Conservation (phyloP, 495 filamentous ascomycete species). For the Penicillium pulvis region DNA sequence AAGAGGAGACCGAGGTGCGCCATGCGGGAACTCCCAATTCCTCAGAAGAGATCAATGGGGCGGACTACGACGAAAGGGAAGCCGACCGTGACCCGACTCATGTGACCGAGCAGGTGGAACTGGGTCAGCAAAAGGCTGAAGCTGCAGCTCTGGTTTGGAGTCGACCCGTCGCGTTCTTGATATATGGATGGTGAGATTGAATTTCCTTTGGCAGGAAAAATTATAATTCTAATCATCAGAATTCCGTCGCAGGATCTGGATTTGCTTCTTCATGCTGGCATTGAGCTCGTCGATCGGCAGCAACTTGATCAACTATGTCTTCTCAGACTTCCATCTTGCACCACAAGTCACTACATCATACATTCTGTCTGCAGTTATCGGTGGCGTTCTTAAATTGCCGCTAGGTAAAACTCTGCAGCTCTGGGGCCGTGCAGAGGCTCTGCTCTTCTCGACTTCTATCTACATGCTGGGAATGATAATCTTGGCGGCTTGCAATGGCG, state of each 20-base stretch:
- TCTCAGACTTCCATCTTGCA: slow-evolving; percentile 35
- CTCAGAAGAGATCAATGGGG: slow-evolving; percentile 14
- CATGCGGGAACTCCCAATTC: background rate
- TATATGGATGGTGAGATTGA: slow-evolving; percentile 42
- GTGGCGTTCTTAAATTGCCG: slow-evolving; percentile 66
- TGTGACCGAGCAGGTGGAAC: slow-evolving; percentile 29
- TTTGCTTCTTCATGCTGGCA: slow-evolving; percentile 47
- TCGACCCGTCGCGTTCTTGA: slow-evolving; percentile 29
- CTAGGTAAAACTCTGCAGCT: slow-evolving; percentile 69
- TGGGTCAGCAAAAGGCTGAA: slow-evolving; percentile 46
- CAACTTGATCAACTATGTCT: slow-evolving; percentile 42
- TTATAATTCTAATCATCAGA: background rate
- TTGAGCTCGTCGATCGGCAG: slow-evolving; percentile 39
- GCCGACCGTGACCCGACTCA: slow-evolving; percentile 20
- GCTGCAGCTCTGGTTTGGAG: slow-evolving; percentile 47
- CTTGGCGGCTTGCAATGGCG: slow-evolving; percentile 47
- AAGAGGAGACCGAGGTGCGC: background rate
- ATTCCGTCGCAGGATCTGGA: slow-evolving; percentile 37
- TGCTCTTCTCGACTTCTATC: slow-evolving; percentile 43
- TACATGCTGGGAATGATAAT: slow-evolving; percentile 48
- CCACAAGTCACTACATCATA: slow-evolving; percentile 41
- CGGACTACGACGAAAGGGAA: slow-evolving; percentile 31
- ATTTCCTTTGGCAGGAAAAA: too few relatives aligned
- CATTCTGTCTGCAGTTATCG: slow-evolving; percentile 55
- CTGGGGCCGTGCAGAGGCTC: slow-evolving; percentile 60